Conservation (phyloP, 805 yeast genomes). For the Saccharomycopsis sp. region DNA sequence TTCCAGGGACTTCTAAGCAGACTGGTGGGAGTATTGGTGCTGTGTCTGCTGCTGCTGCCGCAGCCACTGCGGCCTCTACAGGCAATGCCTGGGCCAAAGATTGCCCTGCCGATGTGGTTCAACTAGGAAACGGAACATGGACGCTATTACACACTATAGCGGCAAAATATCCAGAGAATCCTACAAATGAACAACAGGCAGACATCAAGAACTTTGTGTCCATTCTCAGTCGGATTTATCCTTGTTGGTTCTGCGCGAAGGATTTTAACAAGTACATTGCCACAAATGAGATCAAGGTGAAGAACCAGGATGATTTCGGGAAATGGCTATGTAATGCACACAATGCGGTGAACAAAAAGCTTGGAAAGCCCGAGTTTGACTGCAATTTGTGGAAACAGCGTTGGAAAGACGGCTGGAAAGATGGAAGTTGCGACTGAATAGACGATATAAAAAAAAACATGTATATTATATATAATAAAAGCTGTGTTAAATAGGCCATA, state of each 20-base stretch:
- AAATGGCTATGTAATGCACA: constrained; percentile 94
- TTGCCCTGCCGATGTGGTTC: constrained; percentile 82
- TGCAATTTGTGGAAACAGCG: constrained; percentile 87
- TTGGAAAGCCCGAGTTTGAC: constrained; percentile 82
- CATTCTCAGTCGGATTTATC: constrained; percentile 74
- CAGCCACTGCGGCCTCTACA: constrained; percentile 23
- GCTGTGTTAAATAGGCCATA: too few species aligned
- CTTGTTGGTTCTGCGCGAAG: constrained; percentile 89
- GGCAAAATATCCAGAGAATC: constrained; percentile 74
- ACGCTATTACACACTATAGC: constrained; percentile 85
- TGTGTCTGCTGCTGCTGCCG: constrained; percentile 23
- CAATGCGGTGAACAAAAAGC: constrained; percentile 79
- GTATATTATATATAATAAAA: too few species aligned
- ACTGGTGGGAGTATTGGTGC: constrained; percentile 21
- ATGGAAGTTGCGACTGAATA: constrained; percentile 33
- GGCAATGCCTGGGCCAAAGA: constrained; percentile 36
- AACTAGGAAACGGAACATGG: constrained; percentile 86
- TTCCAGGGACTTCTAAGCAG: constrained; percentile 14
- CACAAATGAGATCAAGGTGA: constrained; percentile 41
- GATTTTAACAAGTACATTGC: constrained; percentile 66
- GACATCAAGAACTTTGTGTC: constrained; percentile 67
- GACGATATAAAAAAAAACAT: neutral
- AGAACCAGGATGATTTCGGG: constrained; percentile 72
- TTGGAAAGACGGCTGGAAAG: constrained; percentile 94
- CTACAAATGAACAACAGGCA: constrained; percentile 52